Evolutionary conservation across 164 flowering plant species (phyloP), one percentile per base, ranked within the genome.

Genomic region (Nymphaea colorata): DNA sequence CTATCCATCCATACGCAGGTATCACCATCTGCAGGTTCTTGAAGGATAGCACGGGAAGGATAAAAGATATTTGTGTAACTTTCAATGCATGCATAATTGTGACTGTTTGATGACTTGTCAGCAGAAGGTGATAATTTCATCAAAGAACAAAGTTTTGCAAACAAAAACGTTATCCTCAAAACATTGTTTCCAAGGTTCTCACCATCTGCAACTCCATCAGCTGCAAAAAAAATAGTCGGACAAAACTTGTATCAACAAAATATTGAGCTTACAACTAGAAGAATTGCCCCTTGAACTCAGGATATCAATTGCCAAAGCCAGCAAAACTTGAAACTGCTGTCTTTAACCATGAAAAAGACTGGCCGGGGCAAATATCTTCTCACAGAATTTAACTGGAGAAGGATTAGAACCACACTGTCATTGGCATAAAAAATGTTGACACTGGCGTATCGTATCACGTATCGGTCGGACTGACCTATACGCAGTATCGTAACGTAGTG

Each of bases 141-240:
- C 59, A 86, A 36, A 14, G 82, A 78, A 74, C 85, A 75, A 43
- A 93, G 78, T 61, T 85, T 86, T 1, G 84, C 87, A 76, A 88
- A 90, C 61, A 86, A 64, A 47, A 83, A 66, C 59, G 86, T 75
- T 25, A 87, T 79, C 65, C 66, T 79, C 57, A 93, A 67, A 4
- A 78, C 88, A 76, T 82, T 75, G 61, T 77, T 85, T 61, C 91
- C 88, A 76, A 84, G 87, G 70, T 69, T 74, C 76, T 78, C 79
- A 68, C 74, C 81, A 68, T 79, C 82, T 62, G 67, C 72, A 61
- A 36, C 75, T 16, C 67, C 70, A 69, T 47, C 42, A 11, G 53
- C 91, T 83, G 85, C 60, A 36, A 15, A 51, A 69, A 69, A 42
- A 41, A 7, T 63, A 75, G 71, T 42, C 36, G 5, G 55, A 47